Percentiles rank a stretch among this genome's conserved stretches.
phyloP scores from a whole-genome alignment of 352 stramenopile genomes.

The Pythium scleroteichum region DNA sequence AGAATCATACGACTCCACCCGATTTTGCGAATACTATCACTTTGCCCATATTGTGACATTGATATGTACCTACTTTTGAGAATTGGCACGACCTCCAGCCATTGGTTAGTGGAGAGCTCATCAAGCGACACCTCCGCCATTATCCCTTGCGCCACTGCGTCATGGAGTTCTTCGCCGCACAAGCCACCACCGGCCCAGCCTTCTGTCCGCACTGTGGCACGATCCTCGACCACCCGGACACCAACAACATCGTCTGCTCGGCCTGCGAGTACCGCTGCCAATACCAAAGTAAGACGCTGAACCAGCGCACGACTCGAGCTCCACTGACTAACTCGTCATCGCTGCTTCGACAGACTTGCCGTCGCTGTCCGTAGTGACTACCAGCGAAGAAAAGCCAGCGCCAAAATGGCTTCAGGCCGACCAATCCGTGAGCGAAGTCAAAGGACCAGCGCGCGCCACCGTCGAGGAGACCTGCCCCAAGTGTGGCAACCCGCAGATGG shows the following conservation, averaged over 20 bases:
- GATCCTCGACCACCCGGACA: conserved; percentile 87
- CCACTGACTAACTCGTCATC: background rate
- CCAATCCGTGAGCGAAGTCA: conserved; percentile 79
- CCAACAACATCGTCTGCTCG: conserved; percentile 87
- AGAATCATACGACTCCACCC: background rate
- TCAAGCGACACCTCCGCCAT: conserved; percentile 20
- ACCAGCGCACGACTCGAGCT: background rate
- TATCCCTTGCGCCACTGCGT: background rate
- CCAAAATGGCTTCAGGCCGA: conserved; percentile 82
- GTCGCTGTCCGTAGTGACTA: conserved; percentile 73
- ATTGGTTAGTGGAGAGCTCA: conserved; percentile 25
- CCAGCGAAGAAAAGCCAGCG: conserved; percentile 72
- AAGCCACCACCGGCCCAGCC: conserved; percentile 63
- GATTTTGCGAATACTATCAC: conserved; percentile 22
- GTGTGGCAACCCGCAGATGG: conserved; percentile 95
- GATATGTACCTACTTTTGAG: conserved; percentile 16
- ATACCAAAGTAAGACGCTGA: conserved; percentile 64
- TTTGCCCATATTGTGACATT: background rate
- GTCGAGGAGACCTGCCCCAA: conserved; percentile 99
- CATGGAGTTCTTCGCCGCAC: conserved; percentile 80
- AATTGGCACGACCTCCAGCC: conserved; percentile 14
- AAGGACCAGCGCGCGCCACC: conserved; percentile 88
- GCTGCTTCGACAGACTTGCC: conserved; percentile 55
- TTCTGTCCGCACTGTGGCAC: conserved; percentile 89
- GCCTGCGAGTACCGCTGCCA: conserved; percentile 83